Evolutionary conservation across 331 rosid species (phyloP).

Genomic region (Acacia concinna): DNA sequence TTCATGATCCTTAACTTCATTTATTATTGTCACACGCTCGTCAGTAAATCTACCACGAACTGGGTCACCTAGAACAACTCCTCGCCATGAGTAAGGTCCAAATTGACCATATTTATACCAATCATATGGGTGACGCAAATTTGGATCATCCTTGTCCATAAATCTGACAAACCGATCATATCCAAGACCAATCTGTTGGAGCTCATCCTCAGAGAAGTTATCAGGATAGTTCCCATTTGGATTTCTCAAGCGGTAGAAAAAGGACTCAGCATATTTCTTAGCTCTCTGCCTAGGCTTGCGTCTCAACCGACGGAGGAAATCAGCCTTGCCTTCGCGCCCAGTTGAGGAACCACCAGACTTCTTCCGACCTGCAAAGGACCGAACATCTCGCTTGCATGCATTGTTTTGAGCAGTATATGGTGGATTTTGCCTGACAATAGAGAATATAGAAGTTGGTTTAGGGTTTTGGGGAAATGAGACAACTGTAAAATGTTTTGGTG

Average conservation of each 20-base stretch:
- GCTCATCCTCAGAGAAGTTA: slow-evolving; percentile 81
- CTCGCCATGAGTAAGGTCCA: slow-evolving; percentile 91
- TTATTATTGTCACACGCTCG: slow-evolving; percentile 73
- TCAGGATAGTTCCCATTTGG: slow-evolving; percentile 54
- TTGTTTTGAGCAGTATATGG: background rate
- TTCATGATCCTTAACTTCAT: slow-evolving; percentile 73
- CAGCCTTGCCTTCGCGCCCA: slow-evolving; percentile 68
- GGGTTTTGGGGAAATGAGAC: slow-evolving; percentile 24
- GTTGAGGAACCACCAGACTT: slow-evolving; percentile 53
- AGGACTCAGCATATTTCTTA: slow-evolving; percentile 66
- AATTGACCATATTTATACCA: slow-evolving; percentile 93
- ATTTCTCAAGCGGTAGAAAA: slow-evolving; percentile 71
- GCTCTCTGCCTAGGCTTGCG: slow-evolving; percentile 55
- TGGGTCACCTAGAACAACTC: slow-evolving; percentile 79
- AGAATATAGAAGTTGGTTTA: slow-evolving; percentile 19
- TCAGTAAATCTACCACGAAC: slow-evolving; percentile 69
- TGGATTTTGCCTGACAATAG: slow-evolving; percentile 15
- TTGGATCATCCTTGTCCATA: slow-evolving; percentile 92
- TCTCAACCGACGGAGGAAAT: slow-evolving; percentile 52
- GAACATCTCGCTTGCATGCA: slow-evolving; percentile 38
- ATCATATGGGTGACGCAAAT: slow-evolving; percentile 70
- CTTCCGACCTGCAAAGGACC: slow-evolving; percentile 66
- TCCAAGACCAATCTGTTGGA: slow-evolving; percentile 78
- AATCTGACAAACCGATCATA: slow-evolving; percentile 85
- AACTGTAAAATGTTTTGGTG: slow-evolving; percentile 33